Base-by-base conservation (phyloP, 495 filamentous ascomycete species). In the Trypethelium eluteriae region DNA sequence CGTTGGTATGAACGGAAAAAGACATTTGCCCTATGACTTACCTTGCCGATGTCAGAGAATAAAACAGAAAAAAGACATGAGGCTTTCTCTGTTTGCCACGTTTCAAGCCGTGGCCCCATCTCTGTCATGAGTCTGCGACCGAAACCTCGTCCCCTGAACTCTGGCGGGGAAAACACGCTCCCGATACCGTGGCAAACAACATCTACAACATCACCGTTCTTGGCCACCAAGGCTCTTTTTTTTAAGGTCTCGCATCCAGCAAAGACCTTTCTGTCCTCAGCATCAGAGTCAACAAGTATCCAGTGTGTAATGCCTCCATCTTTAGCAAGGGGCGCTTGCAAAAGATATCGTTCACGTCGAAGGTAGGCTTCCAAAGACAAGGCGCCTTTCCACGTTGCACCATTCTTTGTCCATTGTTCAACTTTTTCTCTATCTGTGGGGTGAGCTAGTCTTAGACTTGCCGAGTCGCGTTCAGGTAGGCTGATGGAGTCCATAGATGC, bases 11-110 rank as follows among this genome's bases (percentile, higher is more conserved):
- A 38, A 63, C 10, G 14, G 66, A 39, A 3, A 4, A 7, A 34
- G 44, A 32, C 34, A 25, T 18, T 49, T 35, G 63, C 25, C n/a
- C 16, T 38, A 18, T 39, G 11, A 57, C 75, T 7, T 64, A 81
- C 81, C 80, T 95, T 96, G 3, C 94, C 94, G 71, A 98, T 96
- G 75, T 98, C 94, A 10, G 93, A 97, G 77, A 88, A 98, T 39
- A 98, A 76, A 35, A 93, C 84, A 9, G 88, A 88, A 73, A 90
- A 92, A 25, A 85, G 66, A 14, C 76, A 75, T 34, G 74, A 74
- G 63, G 75, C 73, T 5, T 79, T 80, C 44, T 76, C 78, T 56
- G 71, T 71, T 66, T 84, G 79, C 81, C 81, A 84, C 14, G 71
- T 81, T 71, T 83, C 77, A 57, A 87, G 75, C 70, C 76, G 81